Evolutionary conservation across 1,284 basidiomycete genomes (phyloP), one percentile per base, ranked within the genome.

Genomic region (Xerocomus minutiporus): DNA sequence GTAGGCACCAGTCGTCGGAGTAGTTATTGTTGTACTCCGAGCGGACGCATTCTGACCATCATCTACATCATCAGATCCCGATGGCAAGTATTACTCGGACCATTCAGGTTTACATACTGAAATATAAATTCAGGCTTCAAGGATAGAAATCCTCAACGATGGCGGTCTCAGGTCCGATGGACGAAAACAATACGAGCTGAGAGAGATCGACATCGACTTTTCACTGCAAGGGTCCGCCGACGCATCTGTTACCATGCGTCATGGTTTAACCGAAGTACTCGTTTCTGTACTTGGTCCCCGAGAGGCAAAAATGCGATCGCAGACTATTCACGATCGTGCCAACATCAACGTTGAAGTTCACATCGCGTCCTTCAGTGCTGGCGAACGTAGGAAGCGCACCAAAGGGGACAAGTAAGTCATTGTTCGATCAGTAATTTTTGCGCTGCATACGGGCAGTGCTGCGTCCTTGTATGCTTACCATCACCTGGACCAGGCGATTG

Each of bases 161-260:
- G 92, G 90, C 47, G 89, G 89, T 57, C 84, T 83, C 64, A 90
- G 96, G 55, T 92, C 93, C 46, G 96, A 99, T 72, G 92, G 92
- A 38, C 81, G 96, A 47, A 78, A 88, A 35, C 92, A 94, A 53
- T 90, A 86, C 69, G 96, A 99, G 70, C 79, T 99, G 20, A 86
- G 96, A 46, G 84, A 88, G 54, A 80, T 95, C 55, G 75, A 77
- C 40, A 89, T 97, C 68, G 80, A 88, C 64, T 82, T 97, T 44
- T 79, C 84, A 4, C 79, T 83, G 34, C 88, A 91, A 63, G 84
- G 88, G 25, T 75, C 80, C 31, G 86, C 93, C 26, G 93, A 98
- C 63, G 96, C 95, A 28, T 88, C 87, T 23, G 90, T 92, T 1
- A 77, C 80, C 17, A 82, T 96, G 61, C 81, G 84, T 3, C 95